Conservation (phyloP, 179 eudicot genomes). For the Carnegiea gigantea region DNA sequence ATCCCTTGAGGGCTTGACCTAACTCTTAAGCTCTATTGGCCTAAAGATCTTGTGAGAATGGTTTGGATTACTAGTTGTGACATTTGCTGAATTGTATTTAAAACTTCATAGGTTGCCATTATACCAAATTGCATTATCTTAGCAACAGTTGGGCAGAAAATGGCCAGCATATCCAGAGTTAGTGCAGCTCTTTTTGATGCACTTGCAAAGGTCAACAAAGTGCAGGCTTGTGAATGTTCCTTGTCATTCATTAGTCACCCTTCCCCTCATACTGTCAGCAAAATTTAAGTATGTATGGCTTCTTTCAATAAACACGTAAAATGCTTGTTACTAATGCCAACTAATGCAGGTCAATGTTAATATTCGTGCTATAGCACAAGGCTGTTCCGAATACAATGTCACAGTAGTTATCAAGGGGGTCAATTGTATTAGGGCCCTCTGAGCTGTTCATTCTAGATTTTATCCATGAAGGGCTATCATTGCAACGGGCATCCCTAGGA, state of each 20-base stretch:
- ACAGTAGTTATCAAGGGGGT: slow-evolving; percentile 87
- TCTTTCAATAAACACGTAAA: not conserved
- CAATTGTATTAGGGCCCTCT: slow-evolving; percentile 82
- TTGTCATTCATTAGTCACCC: not conserved
- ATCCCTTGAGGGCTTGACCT: too few species aligned
- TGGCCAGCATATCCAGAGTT: slow-evolving; percentile 99
- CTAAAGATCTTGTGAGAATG: not conserved
- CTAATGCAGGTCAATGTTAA: slow-evolving; percentile 85
- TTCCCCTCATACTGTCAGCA: not conserved
- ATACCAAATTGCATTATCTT: slow-evolving; percentile 90
- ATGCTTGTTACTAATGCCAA: not conserved
- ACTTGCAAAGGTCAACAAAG: slow-evolving; percentile 73
- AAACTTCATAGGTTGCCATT: slow-evolving; percentile 66
- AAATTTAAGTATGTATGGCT: not conserved
- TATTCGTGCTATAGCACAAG: slow-evolving; percentile 98
- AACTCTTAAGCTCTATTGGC: not conserved
- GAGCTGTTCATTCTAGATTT: slow-evolving; percentile 95
- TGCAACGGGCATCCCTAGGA: slow-evolving; percentile 94
- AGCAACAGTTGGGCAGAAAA: slow-evolving; percentile 98
- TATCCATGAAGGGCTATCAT: slow-evolving; percentile 88
- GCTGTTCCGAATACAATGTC: slow-evolving; percentile 95
- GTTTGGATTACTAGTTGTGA: not conserved
- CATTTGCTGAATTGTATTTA: slow-evolving; percentile 5
- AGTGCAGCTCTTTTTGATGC: slow-evolving; percentile 95
- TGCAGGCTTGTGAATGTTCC: slow-evolving; percentile 5